Conservation (phyloP, 2,329 filamentous ascomycete genomes). For the Claviceps fusiformis region DNA sequence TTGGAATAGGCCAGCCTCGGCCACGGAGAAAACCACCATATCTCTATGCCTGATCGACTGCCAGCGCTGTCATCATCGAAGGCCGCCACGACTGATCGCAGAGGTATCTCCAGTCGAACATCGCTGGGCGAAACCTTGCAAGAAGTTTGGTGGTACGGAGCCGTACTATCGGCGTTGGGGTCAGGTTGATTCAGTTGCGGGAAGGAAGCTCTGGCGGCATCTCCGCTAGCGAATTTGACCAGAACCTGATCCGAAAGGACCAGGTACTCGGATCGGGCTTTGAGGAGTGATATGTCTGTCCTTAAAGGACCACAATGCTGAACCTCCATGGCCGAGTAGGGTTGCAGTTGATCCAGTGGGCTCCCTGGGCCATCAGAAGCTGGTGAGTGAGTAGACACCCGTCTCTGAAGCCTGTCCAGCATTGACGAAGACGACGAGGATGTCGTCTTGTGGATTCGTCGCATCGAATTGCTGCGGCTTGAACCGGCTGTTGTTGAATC, state of each 20-base stretch:
- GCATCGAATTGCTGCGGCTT: constrained; percentile 18
- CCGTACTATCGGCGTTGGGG: constrained; percentile 10
- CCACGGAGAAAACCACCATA: constrained; percentile 39
- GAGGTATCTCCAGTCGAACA: constrained; percentile 31
- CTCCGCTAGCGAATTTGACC: constrained; percentile 34
- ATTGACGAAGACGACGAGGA: constrained; percentile 27
- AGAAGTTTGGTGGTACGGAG: constrained; percentile 12
- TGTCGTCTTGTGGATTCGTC: constrained; percentile 24
- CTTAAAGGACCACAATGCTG: constrained; percentile 34
- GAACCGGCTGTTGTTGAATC: constrained; percentile 22
- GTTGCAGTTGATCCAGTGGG: constrained; percentile 17
- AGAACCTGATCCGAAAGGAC: constrained; percentile 38
- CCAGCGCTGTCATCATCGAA: constrained; percentile 37
- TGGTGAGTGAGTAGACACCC: constrained; percentile 25
- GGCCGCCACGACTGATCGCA: constrained; percentile 36
- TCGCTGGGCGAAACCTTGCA: constrained; percentile 22
- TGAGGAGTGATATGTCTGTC: constrained; percentile 34
- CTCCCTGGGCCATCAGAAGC: constrained; percentile 17
- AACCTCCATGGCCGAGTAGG: constrained; percentile 25
- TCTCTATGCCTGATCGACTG: constrained; percentile 37
- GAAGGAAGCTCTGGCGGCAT: constrained; percentile 34
- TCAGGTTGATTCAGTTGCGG: constrained; percentile 25
- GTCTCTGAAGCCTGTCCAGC: constrained; percentile 27
- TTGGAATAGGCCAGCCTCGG: constrained; percentile 32
- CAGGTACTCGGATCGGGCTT: constrained; percentile 35